Base-by-base conservation (phyloP, 495 filamentous ascomycete species). In the Arthonia radiata region DNA sequence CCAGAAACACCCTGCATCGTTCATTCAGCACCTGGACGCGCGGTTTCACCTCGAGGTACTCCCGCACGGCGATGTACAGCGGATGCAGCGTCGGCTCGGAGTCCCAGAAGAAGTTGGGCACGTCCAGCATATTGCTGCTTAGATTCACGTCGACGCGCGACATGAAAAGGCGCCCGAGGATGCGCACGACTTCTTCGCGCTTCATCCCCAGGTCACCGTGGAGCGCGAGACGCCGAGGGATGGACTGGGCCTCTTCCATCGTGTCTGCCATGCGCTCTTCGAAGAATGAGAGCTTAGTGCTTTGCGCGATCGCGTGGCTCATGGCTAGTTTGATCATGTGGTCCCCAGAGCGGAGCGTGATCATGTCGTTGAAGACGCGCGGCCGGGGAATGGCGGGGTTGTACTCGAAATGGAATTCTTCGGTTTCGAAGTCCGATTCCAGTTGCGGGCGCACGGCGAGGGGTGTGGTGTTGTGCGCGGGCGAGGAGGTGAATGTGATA, bases 281-380 rank as follows among this genome's bases (percentile, higher is more conserved):
- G 41, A 99, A 99, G 53, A 83, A 81, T 39, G 71, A 81, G 23
- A 99, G 59, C 44, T 93, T 94, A 5, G 86, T 99, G 47, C 81
- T 92, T 48, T 99, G 86, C 3, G 81, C 78, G 34, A 99, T 92
- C 24, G 81, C 89, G 43, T 99, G 89, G 37, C 71, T 79, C 52
- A 99, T 99, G 8, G 81, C 76, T 3, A 99, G 58, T 49, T 93
- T 93, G 42, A 94, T 86, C 86, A 94, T 94, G 54, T 94, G 89
- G 51, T 99, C 86, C 10, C 79, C 76, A 23, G 73, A 80, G 17
- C 81, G 61, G 8, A 99, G 55, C 1, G 86, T 99, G 43, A 99
- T 94, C 89, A 99, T 94, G 44, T 99, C 86, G 45, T 99, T 91
- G 49, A 79, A 99, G 30, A 99, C 73, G 30, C 86, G 59, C 5